These are phyloP conservation scores for Claviceps capensis DNA, from an alignment of 2,329 filamentous ascomycete species.

Conservation along the genomic window DNA sequence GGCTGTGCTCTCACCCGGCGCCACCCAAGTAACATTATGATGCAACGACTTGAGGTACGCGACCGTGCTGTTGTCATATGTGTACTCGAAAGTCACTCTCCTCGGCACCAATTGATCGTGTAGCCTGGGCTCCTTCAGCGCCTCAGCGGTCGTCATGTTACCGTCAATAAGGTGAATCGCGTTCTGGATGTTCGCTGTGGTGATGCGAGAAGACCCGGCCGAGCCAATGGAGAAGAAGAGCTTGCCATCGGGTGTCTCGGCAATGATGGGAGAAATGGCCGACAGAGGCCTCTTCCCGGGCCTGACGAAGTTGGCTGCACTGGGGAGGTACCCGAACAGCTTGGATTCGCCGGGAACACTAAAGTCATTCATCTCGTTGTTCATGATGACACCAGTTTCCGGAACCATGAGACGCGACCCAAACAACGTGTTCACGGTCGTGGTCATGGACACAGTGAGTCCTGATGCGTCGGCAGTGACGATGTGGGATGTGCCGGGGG, in stretches of 20 bases:
- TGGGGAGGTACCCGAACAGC: slow-evolving; percentile 65
- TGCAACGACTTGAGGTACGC: slow-evolving; percentile 51
- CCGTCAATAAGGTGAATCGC: slow-evolving; percentile 62
- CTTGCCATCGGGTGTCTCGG: slow-evolving; percentile 52
- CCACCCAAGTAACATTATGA: slow-evolving; percentile 63
- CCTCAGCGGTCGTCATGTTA: slow-evolving; percentile 43
- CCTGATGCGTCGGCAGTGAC: slow-evolving; percentile 56
- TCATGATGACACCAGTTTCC: slow-evolving; percentile 68
- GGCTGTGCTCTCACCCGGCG: slow-evolving; percentile 51
- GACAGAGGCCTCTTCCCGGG: slow-evolving; percentile 69
- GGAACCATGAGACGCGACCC: slow-evolving; percentile 64
- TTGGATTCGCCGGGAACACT: slow-evolving; percentile 59
- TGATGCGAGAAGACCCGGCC: slow-evolving; percentile 74
- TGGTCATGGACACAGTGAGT: slow-evolving; percentile 62
- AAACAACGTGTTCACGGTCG: slow-evolving; percentile 70
- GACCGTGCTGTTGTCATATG: slow-evolving; percentile 56
- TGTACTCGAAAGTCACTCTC: slow-evolving; percentile 53
- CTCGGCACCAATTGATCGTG: slow-evolving; percentile 76
- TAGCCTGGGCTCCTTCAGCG: slow-evolving; percentile 54
- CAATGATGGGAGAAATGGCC: slow-evolving; percentile 65
- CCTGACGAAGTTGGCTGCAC: slow-evolving; percentile 58
- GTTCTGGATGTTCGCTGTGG: slow-evolving; percentile 68
- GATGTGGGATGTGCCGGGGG: slow-evolving; percentile 55
- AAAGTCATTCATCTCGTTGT: slow-evolving; percentile 56
- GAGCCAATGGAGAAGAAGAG: slow-evolving; percentile 63